phyloP scores from a whole-genome alignment of 78 protist genomes.

The Dictyostelium citrinum region DNA sequence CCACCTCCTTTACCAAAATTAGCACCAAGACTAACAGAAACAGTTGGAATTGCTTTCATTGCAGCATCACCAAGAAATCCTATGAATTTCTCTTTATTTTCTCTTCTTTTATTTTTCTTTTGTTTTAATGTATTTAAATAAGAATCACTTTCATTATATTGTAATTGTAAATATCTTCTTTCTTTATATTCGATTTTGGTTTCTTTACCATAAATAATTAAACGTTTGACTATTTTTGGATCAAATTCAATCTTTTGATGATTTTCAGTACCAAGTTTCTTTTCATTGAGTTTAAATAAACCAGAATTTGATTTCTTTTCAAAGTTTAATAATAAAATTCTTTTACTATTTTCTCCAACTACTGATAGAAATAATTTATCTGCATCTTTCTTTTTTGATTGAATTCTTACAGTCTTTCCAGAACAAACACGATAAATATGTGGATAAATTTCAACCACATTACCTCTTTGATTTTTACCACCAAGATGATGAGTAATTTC shows the following conservation, averaged over 20 bases:
- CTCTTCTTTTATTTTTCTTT: background rate
- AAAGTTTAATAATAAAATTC: background rate
- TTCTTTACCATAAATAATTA: background rate
- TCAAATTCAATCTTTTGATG: background rate
- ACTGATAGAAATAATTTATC: background rate
- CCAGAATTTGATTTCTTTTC: background rate
- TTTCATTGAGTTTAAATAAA: background rate
- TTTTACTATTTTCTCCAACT: background rate
- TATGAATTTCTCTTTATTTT: background rate
- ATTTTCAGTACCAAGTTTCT: background rate
- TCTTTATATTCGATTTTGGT: background rate
- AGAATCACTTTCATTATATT: background rate
- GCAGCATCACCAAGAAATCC: background rate
- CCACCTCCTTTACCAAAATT: background rate
- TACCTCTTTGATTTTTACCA: background rate
- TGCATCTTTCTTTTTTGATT: background rate
- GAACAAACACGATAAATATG: background rate
- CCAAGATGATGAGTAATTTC: background rate
- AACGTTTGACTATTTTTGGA: background rate
- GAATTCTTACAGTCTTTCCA: background rate
- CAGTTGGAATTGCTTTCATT: background rate
- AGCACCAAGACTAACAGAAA: background rate
- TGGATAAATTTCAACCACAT: background rate
- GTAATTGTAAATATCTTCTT: background rate
- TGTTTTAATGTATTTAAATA: no score